A percentile compares a stretch with the other conserved stretches of the same genome.
These are phyloP conservation scores for Plasmodium knowlesi DNA, from an alignment of 169 alveolate species.

Conservation along the genomic window DNA sequence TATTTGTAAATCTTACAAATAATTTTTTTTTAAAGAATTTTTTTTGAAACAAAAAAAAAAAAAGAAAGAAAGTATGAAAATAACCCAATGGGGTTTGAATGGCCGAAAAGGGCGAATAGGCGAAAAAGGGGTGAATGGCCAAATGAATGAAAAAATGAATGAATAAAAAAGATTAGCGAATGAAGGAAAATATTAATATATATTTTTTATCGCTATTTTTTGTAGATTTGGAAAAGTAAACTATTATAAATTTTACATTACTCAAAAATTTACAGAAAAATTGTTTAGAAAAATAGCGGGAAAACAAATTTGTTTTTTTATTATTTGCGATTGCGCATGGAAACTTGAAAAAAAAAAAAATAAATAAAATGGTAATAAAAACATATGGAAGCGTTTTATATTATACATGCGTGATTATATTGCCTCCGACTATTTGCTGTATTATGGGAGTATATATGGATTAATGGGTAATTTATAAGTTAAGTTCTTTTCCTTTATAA, in stretches of 20 bases:
- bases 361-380: background rate
- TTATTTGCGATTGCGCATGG: background rate
- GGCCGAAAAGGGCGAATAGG: background rate
- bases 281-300: background rate
- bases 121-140: background rate
- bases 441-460: background rate
- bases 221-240: background rate
- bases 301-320: background rate
- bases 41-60: background rate
- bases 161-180: background rate
- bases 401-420: background rate
- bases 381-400: background rate
- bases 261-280: background rate
- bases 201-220: background rate
- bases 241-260: background rate
- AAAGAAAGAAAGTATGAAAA: background rate
- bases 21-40: background rate
- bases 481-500: background rate
- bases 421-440: background rate
- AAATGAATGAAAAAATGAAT: background rate
- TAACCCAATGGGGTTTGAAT: background rate
- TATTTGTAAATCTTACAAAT: background rate
- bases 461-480: too few species aligned
- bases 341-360: background rate
- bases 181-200: background rate